These are phyloP conservation scores for Penicillium sp. DNA, from an alignment of 2,329 filamentous ascomycete species.

Conservation along the genomic window DNA sequence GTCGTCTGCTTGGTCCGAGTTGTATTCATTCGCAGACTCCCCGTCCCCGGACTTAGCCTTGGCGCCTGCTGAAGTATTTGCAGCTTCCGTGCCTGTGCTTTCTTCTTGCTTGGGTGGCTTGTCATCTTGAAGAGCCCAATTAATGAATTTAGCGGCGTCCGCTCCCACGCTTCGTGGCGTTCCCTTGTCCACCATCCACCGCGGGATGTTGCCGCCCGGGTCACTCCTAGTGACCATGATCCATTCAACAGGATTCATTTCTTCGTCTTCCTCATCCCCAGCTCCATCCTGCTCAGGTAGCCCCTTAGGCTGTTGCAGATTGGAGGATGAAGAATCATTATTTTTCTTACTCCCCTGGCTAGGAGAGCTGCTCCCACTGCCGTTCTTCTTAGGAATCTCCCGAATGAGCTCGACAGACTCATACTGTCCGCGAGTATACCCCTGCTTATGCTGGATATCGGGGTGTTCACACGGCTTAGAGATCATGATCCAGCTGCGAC, in stretches of 20 bases:
- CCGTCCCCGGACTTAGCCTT: background rate
- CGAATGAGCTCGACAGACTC: conserved; percentile 90
- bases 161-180: conserved; percentile 76
- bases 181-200: conserved; percentile 87
- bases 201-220: conserved; percentile 80
- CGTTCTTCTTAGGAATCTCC: conserved; percentile 60
- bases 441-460: conserved; percentile 65
- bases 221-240: conserved; percentile 89
- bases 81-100: background rate
- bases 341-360: conserved; percentile 32
- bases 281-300: conserved; percentile 23
- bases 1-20: conserved; percentile 13
- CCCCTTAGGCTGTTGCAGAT: conserved; percentile 27
- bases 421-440: conserved; percentile 80
- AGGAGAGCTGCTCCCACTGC: conserved; percentile 13
- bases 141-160: conserved; percentile 77
- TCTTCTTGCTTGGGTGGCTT: conserved; percentile 39
- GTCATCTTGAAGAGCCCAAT: conserved; percentile 65
- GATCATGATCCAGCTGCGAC: conserved; percentile 78
- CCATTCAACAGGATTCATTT: conserved; percentile 75
- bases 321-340: conserved; percentile 36
- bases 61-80: background rate
- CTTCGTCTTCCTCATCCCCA: conserved; percentile 43
- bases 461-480: conserved; percentile 81
- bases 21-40: conserved; percentile 3